Evolutionary conservation across 352 stramenopile species (phyloP), one percentile per base, ranked within the genome.

Genomic region (Pythium brachiatum): DNA sequence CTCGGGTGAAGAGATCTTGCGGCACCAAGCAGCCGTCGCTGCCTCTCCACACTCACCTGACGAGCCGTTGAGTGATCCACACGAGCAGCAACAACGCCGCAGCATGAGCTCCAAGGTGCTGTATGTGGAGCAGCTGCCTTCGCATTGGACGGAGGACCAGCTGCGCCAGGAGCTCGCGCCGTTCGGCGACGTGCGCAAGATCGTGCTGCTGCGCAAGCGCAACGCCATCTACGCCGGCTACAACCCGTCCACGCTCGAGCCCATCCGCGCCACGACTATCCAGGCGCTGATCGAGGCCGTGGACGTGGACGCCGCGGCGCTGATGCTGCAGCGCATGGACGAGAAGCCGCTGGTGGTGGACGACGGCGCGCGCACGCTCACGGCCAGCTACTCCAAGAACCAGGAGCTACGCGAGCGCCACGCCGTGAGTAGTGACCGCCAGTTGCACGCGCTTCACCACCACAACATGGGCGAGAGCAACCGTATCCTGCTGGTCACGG

Each of bases 401-500:
- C 79, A 85, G 64, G 74, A 88, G 70, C 70, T 85, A 18, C 75
- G 74, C 57, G 74, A 81, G 23, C 67, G 64, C 16, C 64, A 69
- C 44, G 46, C 62, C 9, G 31, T 63, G 21, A 29, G 60, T 26
- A 43, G 43, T 18, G 50, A 58, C 58, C 50, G 29, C 2, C 47
- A 50, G 57, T 7, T 27, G 18, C 52, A 62, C 15, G 48, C 62
- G n/a, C 36, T 65, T 6, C 29, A 32, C 16, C 29, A 58, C 12
- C 44, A 59, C 21, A 23, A 60, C 26, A 34, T 52, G 25, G 66
- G 41, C 7, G 66, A 72, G 26, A 66, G 57, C 59, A 86, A 88
- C 53, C 76, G 76, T 51, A 88, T 88, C 53, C 39, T 88, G 64
- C 72, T 88, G 23, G 74, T 86, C 16, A 88, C 79, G n/a, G 73